These are phyloP conservation scores for Combretum micranthum DNA, from an alignment of 345 rosid genomes.

Conservation along the genomic window DNA sequence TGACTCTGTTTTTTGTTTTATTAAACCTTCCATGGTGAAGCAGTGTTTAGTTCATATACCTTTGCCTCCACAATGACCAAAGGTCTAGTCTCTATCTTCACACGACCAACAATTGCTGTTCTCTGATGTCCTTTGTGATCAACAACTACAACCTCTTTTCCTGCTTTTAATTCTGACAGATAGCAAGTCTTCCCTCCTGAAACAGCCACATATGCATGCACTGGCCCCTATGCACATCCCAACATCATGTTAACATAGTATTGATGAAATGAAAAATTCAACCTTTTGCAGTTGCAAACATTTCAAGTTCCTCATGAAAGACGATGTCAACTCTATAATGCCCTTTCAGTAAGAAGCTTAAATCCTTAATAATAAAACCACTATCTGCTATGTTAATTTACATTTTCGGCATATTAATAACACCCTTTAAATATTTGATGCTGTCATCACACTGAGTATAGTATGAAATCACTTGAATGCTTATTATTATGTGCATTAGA, in stretches of 20 bases:
- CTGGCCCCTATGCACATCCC: slow-evolving; percentile 55
- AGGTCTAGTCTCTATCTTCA: slow-evolving; percentile 80
- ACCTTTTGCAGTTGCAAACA: no score
- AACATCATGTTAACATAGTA: background rate
- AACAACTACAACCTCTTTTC: slow-evolving; percentile 58
- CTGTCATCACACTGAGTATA: no score
- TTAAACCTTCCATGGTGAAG: background rate
- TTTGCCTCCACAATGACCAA: slow-evolving; percentile 69
- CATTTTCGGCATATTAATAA: no score
- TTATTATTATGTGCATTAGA: no score
- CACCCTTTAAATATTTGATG: no score
- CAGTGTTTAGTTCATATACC: slow-evolving; percentile 26
- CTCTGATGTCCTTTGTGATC: slow-evolving; percentile 56
- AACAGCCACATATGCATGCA: slow-evolving; percentile 70
- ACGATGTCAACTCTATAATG: no score
- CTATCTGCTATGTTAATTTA: no score
- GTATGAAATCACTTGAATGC: no score
- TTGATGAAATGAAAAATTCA: no score
- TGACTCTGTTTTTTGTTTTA: background rate
- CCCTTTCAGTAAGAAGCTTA: no score
- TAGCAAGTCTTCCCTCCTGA: slow-evolving; percentile 87
- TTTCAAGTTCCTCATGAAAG: no score
- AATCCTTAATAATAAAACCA: no score
- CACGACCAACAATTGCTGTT: slow-evolving; percentile 69
- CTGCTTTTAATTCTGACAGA: slow-evolving; percentile 77